Evolutionary conservation across 1,284 basidiomycete species (phyloP).

Genomic region (Apiotrichum montevideense): DNA sequence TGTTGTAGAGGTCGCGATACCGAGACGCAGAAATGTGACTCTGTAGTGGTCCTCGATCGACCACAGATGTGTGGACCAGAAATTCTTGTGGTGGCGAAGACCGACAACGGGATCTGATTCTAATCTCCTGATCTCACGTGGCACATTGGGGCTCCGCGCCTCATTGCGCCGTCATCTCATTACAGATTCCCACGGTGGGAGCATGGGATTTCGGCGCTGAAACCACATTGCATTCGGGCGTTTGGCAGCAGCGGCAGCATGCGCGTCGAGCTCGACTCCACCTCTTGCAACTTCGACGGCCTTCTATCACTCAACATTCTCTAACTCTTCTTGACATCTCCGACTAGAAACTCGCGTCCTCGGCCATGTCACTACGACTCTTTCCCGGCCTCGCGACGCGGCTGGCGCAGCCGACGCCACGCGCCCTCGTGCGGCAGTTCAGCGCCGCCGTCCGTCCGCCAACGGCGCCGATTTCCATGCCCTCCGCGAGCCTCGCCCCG

Average conservation of each 20-base stretch:
- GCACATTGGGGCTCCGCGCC: too few species aligned
- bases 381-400: slow-evolving; percentile 5
- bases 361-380: slow-evolving; percentile 11
- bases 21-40: background rate
- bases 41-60: too few species aligned
- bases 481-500: background rate
- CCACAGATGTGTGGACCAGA: too few species aligned
- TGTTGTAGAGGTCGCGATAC: background rate
- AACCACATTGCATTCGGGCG: too few species aligned
- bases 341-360: background rate
- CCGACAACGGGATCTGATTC: too few species aligned
- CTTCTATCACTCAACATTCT: background rate
- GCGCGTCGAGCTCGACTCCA: too few species aligned
- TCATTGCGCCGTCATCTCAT: too few species aligned
- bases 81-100: too few species aligned
- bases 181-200: too few species aligned
- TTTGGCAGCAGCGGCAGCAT: too few species aligned
- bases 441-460: background rate
- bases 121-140: too few species aligned
- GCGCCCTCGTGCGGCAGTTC: background rate
- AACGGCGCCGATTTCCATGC: background rate
- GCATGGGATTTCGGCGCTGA: too few species aligned
- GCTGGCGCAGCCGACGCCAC: background rate
- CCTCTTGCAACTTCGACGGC: background rate
- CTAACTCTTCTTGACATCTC: background rate